A percentile compares a stretch with the other conserved stretches of the same genome.
Evolutionary conservation across 2,329 filamentous ascomycete genomes (phyloP).

Genomic region (Botrytis aclada): DNA sequence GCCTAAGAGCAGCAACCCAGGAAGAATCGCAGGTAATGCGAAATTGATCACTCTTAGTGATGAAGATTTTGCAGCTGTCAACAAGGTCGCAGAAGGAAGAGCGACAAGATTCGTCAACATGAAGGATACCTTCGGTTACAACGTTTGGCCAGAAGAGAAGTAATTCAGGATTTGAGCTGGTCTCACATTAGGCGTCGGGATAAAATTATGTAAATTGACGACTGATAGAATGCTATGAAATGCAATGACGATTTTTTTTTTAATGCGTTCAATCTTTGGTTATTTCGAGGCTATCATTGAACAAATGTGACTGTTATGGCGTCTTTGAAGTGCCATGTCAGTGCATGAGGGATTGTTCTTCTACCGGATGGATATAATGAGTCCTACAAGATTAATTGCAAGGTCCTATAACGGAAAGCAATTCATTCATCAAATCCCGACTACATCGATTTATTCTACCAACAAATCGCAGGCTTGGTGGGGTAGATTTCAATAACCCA

Average conservation of each 20-base stretch:
- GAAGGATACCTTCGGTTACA: constrained; percentile 76
- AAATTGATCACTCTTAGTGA: constrained; percentile 62
- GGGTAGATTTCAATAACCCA: not conserved
- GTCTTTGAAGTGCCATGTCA: not conserved
- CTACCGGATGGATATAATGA: not conserved
- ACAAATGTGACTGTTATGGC: not conserved
- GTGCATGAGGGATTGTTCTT: not conserved
- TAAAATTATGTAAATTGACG: not conserved
- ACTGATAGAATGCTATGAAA: not conserved
- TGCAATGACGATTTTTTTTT: not conserved
- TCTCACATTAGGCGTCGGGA: not conserved
- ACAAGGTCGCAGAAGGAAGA: constrained; percentile 60
- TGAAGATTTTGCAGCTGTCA: constrained; percentile 57
- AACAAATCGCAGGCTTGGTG: not conserved
- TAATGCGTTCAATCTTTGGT: not conserved
- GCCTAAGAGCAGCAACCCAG: constrained; percentile 68
- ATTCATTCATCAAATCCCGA: not conserved
- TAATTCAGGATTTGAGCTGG: constrained; percentile 15
- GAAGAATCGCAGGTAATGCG: constrained; percentile 67
- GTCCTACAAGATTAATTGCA: not conserved
- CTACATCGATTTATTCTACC: no score
- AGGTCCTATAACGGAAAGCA: not conserved
- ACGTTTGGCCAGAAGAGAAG: constrained; percentile 63
- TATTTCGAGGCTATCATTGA: not conserved
- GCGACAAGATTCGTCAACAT: constrained; percentile 75